phyloP scores from a whole-genome alignment of 1,139 yeast species.

The Wickerhamiella pararugosa region DNA sequence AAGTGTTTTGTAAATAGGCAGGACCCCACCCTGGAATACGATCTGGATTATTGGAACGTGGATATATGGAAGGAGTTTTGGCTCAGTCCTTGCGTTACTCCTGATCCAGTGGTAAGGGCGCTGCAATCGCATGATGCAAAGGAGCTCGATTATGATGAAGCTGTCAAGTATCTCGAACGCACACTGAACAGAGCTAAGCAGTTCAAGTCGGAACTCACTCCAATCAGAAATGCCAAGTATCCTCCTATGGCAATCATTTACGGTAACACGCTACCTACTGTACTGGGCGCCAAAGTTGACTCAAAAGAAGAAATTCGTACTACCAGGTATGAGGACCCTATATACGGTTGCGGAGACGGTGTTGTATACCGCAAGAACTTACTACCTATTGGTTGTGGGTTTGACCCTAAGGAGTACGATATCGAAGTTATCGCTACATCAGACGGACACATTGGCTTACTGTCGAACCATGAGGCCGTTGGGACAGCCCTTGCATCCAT shows the following conservation, averaged over 20 bases:
- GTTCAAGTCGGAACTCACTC: constrained; percentile 44
- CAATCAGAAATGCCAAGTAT: constrained; percentile 36
- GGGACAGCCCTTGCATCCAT: constrained; percentile 56
- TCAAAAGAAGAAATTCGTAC: constrained; percentile 45
- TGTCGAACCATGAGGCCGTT: constrained; percentile 59
- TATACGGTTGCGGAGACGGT: constrained; percentile 88
- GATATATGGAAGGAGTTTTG: constrained; percentile 67
- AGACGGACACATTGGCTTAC: constrained; percentile 67
- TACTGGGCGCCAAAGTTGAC: constrained; percentile 56
- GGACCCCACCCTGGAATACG: constrained; percentile 39
- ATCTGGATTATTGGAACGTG: constrained; percentile 65
- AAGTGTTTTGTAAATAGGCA: constrained; percentile 50
- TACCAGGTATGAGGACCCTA: constrained; percentile 63
- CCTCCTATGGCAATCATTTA: constrained; percentile 78
- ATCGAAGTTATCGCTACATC: constrained; percentile 35
- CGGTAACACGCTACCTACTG: constrained; percentile 72
- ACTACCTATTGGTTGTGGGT: constrained; percentile 63
- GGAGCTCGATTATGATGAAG: constrained; percentile 38
- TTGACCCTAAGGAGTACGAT: constrained; percentile 27
- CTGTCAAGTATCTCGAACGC: constrained; percentile 46
- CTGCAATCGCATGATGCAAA: constrained; percentile 9
- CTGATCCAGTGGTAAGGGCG: constrained; percentile 14
- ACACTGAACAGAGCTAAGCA: constrained; percentile 46
- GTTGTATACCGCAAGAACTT: constrained; percentile 73
- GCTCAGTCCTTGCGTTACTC: constrained; percentile 57